Evolutionary conservation across 148 eudicot genomes (phyloP).

Genomic region (Amaranthus palmeri): DNA sequence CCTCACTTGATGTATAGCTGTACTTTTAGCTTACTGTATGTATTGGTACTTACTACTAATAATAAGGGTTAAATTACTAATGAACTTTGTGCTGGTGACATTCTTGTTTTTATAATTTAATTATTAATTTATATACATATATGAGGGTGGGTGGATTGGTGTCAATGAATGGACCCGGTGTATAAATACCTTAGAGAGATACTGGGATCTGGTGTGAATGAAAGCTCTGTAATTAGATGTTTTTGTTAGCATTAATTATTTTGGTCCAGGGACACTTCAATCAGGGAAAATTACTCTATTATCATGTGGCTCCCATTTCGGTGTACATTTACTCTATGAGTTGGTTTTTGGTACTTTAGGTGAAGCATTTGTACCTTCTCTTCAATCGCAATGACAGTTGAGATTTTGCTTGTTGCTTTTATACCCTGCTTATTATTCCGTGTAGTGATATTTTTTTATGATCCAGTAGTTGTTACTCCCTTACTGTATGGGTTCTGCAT

Average conservation of each 20-base stretch:
- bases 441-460: no score
- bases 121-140: neutral
- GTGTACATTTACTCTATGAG: conserved; percentile 17
- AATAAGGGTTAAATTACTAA: neutral
- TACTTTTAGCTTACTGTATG: neutral
- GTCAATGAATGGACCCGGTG: conserved; percentile 2
- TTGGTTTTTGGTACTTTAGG: conserved; percentile 4
- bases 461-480: no score
- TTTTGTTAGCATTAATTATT: conserved; percentile 15
- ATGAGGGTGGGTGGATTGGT: neutral
- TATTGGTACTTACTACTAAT: neutral
- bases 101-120: conserved; percentile 9
- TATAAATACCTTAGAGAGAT: conserved; percentile 13
- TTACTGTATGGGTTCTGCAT: no score
- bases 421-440: neutral
- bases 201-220: conserved; percentile 4
- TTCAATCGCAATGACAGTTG: conserved; percentile 1
- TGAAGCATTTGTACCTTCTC: conserved; percentile 5
- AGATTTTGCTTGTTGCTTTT: neutral
- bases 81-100: conserved; percentile 3
- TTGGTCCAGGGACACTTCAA: conserved; percentile 14
- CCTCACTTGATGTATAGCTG: conserved; percentile 13
- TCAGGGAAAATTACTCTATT: neutral
- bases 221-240: neutral
- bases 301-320: conserved; percentile 11